phyloP scores from a whole-genome alignment of 1,284 basidiomycete genomes.

The Apiotrichum laibachii region DNA sequence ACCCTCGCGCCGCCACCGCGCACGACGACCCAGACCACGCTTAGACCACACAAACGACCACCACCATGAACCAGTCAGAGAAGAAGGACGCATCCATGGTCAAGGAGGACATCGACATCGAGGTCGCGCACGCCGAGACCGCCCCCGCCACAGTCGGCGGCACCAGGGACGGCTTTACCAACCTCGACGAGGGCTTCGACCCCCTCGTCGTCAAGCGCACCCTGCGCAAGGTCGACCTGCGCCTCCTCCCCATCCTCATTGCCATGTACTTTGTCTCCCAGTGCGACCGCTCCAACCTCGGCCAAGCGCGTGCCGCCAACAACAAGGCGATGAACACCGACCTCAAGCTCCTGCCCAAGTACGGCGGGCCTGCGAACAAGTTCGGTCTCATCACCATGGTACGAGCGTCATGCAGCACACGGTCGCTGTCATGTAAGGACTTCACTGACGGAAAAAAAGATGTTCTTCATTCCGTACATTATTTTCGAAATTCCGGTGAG shows the following conservation, averaged over 20 bases:
- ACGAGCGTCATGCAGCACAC: no score
- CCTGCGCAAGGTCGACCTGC: constrained; percentile 17
- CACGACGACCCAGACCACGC: no score
- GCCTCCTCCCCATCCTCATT: constrained; percentile 17
- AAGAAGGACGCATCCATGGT: no score
- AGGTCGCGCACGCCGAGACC: no score
- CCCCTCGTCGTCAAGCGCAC: constrained; percentile 2
- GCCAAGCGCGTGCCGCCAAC: constrained; percentile 21
- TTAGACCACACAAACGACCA: no score
- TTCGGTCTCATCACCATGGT: constrained; percentile 46
- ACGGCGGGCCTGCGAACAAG: constrained; percentile 23
- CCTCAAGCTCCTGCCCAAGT: constrained; percentile 4
- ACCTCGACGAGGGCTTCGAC: constrained; percentile 18
- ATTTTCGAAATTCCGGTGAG: constrained; percentile 39
- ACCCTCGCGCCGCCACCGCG: no score
- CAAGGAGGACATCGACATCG: no score
- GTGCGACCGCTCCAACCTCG: constrained; percentile 26
- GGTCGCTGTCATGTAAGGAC: no score
- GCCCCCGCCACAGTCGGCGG: no score
- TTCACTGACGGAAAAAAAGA: no score
- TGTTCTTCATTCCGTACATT: constrained; percentile 42
- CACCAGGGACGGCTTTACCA: background rate
- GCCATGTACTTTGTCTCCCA: constrained; percentile 22
- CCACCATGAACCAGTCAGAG: no score
- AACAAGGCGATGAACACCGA: constrained; percentile 11